Percentiles rank a stretch among this genome's conserved stretches.
phyloP scores from a whole-genome alignment of 2,329 filamentous ascomycete species.

The Piedraia hortae region DNA sequence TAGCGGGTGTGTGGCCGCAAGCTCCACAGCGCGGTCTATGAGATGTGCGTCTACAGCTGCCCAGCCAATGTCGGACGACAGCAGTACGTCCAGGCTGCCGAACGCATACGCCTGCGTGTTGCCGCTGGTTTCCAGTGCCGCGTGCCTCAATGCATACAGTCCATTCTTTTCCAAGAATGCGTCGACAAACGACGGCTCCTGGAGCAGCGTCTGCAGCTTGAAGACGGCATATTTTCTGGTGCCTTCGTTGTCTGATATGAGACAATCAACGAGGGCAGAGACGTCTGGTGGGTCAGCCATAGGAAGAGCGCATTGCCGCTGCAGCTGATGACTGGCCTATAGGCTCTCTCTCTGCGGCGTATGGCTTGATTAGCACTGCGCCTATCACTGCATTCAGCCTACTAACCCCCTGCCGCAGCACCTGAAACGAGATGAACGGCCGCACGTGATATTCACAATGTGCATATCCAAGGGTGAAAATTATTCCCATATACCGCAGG shows the following conservation, averaged over 20 bases:
- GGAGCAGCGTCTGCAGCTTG: constrained; percentile 85
- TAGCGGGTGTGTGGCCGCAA: constrained; percentile 81
- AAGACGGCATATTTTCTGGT: constrained; percentile 97
- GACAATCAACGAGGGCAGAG: constrained; percentile 21
- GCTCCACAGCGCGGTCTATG: constrained; percentile 50
- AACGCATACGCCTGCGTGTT: constrained; percentile 92
- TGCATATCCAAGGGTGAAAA: no score
- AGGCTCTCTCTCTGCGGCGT: no score
- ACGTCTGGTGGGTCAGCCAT: constrained; percentile 13
- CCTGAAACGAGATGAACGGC: no score
- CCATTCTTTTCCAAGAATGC: constrained; percentile 82
- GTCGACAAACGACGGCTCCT: constrained; percentile 87
- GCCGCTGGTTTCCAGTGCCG: constrained; percentile 62
- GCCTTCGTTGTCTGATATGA: constrained; percentile 48
- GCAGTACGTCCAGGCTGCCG: constrained; percentile 58
- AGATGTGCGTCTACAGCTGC: constrained; percentile 55
- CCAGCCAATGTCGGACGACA: constrained; percentile 97
- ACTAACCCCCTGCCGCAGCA: no score
- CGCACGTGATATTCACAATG: no score
- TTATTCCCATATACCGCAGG: no score
- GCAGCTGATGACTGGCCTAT: no score
- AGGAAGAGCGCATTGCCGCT: no score
- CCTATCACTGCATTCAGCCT: no score
- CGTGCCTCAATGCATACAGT: constrained; percentile 47
- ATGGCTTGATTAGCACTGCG: no score